Evolutionary conservation across 1,284 basidiomycete species (phyloP).

Genomic region (Puccinia novopanici): DNA sequence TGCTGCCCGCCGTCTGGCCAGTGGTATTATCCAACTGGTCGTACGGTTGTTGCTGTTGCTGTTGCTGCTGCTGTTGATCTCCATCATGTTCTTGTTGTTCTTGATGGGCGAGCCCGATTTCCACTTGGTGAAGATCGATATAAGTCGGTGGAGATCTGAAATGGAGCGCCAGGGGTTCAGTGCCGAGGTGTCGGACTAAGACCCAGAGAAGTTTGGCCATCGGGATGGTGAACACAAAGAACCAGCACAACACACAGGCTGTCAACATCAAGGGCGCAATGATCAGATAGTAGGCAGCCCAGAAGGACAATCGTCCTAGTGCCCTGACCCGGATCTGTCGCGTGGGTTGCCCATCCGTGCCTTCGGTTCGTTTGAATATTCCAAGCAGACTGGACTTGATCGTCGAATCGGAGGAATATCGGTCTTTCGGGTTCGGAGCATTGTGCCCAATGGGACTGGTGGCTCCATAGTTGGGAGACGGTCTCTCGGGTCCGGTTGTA

Average conservation of each 20-base stretch:
- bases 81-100: constrained; percentile 54
- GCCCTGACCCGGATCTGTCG: constrained; percentile 58
- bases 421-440: constrained; percentile 52
- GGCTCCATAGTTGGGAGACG: constrained; percentile 28
- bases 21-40: constrained; percentile 43
- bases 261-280: constrained; percentile 85
- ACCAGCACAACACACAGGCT: constrained; percentile 89
- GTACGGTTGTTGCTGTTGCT: constrained; percentile 40
- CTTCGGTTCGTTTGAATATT: constrained; percentile 57
- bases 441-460: constrained; percentile 35
- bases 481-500: neutral
- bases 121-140: constrained; percentile 56
- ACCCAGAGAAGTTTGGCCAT: constrained; percentile 98
- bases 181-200: constrained; percentile 78
- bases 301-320: constrained; percentile 70
- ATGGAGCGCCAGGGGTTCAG: constrained; percentile 79
- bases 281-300: constrained; percentile 71
- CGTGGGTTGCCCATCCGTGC: constrained; percentile 54
- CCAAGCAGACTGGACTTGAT: constrained; percentile 34
- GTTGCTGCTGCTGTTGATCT: neutral
- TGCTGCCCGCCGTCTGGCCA: constrained; percentile 49
- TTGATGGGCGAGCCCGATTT: constrained; percentile 55
- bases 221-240: constrained; percentile 86
- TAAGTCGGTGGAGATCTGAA: constrained; percentile 79
- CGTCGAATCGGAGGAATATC: constrained; percentile 54